These are phyloP conservation scores for Eimeria sp. DNA, from an alignment of 169 alveolate genomes.

Conservation along the genomic window DNA sequence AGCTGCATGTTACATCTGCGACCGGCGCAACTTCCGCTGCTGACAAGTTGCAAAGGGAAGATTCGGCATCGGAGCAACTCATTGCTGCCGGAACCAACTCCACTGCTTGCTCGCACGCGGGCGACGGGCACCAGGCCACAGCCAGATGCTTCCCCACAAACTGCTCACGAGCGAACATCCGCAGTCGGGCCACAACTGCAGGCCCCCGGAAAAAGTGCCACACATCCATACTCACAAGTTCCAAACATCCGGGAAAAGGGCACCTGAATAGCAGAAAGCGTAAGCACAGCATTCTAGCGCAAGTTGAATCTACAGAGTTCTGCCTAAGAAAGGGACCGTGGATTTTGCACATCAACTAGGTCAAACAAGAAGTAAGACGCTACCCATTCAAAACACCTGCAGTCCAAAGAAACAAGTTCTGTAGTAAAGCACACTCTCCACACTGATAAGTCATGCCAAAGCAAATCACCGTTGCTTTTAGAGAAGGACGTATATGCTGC, in stretches of 20 bases:
- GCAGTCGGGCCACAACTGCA: constrained; percentile 43
- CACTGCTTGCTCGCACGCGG: constrained; percentile 89
- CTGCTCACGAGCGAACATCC: constrained; percentile 60
- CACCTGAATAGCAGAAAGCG: constrained; percentile 18
- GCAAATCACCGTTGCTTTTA: not conserved
- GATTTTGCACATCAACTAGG: not conserved
- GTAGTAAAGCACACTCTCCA: not conserved
- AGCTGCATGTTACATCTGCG: constrained; percentile 87
- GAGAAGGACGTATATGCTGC: not conserved
- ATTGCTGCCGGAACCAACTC: constrained; percentile 75
- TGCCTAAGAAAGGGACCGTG: not conserved
- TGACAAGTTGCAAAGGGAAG: constrained; percentile 16
- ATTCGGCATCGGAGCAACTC: constrained; percentile 15
- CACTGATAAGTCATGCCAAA: not conserved
- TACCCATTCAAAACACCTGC: not conserved
- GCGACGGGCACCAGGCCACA: constrained; percentile 92
- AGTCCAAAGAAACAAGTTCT: not conserved
- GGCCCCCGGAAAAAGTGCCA: constrained; percentile 64
- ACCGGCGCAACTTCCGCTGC: constrained; percentile 56
- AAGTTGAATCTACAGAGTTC: not conserved
- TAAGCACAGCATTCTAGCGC: not conserved
- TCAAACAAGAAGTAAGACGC: not conserved
- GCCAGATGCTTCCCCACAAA: constrained; percentile 84
- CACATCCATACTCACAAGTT: constrained; percentile 42
- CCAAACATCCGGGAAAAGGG: constrained; percentile 56